Evolutionary conservation across 169 alveolate genomes (phyloP).

Genomic region (Eimeria nieschulzi): DNA sequence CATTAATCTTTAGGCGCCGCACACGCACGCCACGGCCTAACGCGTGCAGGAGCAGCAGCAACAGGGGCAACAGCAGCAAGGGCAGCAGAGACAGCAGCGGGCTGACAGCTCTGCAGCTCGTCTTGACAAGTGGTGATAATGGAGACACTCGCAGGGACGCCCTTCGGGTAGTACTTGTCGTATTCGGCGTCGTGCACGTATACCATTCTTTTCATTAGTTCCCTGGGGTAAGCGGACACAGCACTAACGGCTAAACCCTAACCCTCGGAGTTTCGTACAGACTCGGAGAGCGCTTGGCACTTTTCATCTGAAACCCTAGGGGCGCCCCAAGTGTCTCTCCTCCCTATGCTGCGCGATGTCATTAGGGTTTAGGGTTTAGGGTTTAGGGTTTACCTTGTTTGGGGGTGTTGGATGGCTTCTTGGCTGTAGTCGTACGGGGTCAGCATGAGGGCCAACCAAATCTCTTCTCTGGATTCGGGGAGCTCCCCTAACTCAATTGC

Average conservation of each 20-base stretch:
- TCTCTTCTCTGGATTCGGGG: background rate
- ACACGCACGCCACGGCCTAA: no score
- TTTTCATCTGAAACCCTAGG: no score
- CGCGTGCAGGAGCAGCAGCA: slow-evolving; percentile 5
- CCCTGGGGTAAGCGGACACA: background rate
- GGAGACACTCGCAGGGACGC: no score
- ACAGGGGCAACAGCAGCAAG: background rate
- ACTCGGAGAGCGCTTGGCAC: background rate
- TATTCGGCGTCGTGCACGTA: no score
- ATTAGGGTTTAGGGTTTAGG: slow-evolving; percentile 30
- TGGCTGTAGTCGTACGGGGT: slow-evolving; percentile 82
- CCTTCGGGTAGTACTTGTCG: no score
- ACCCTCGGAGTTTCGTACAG: background rate
- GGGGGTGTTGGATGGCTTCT: slow-evolving; percentile 77
- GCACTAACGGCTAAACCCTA: background rate
- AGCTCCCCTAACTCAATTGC: background rate
- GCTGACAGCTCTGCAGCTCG: background rate
- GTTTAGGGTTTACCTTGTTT: slow-evolving; percentile 70
- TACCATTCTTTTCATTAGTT: no score
- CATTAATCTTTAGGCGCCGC: no score
- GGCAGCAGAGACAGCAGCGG: background rate
- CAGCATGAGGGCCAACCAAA: slow-evolving; percentile 82
- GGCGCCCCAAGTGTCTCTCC: no score
- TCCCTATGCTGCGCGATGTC: no score
- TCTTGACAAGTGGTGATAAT: no score